Percentiles rank a stretch among this genome's conserved stretches.
Evolutionary conservation across 805 yeast species (phyloP).

Genomic region (Wickerhamiella siamensis): DNA sequence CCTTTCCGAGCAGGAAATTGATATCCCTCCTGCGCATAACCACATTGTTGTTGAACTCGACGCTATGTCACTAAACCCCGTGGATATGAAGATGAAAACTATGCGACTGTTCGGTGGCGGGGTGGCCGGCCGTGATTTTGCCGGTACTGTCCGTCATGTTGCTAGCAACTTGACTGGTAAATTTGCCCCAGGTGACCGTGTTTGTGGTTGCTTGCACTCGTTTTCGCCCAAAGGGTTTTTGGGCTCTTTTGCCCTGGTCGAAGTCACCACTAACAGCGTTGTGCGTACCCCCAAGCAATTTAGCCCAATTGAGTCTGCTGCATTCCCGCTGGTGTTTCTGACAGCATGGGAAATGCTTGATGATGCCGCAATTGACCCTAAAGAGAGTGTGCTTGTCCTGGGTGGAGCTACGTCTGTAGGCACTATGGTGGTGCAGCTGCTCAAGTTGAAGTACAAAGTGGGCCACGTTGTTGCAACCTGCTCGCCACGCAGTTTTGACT

Average conservation of each 20-base stretch:
- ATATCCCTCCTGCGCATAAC: conserved; percentile 34
- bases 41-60: conserved; percentile 42
- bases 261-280: conserved; percentile 37
- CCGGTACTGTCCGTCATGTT: conserved; percentile 43
- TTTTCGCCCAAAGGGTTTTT: conserved; percentile 23
- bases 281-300: conserved; percentile 35
- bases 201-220: conserved; percentile 34
- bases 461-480: conserved; percentile 43
- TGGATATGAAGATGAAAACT: conserved; percentile 32
- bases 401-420: conserved; percentile 73
- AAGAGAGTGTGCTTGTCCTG: conserved; percentile 40
- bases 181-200: conserved; percentile 45
- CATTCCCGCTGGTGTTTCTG: conserved; percentile 48
- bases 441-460: conserved; percentile 35
- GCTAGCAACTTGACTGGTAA: conserved; percentile 32
- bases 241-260: conserved; percentile 40
- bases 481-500: conserved; percentile 34
- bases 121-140: conserved; percentile 50
- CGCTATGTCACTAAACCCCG: conserved; percentile 46
- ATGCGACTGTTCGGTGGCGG: conserved; percentile 29
- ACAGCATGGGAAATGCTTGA: conserved; percentile 40
- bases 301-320: conserved; percentile 43
- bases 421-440: conserved; percentile 38
- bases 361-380: conserved; percentile 27
- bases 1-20: conserved; percentile 19